These are phyloP conservation scores for Tetracladium setigerum DNA, from an alignment of 495 filamentous ascomycete species.

Conservation along the genomic window DNA sequence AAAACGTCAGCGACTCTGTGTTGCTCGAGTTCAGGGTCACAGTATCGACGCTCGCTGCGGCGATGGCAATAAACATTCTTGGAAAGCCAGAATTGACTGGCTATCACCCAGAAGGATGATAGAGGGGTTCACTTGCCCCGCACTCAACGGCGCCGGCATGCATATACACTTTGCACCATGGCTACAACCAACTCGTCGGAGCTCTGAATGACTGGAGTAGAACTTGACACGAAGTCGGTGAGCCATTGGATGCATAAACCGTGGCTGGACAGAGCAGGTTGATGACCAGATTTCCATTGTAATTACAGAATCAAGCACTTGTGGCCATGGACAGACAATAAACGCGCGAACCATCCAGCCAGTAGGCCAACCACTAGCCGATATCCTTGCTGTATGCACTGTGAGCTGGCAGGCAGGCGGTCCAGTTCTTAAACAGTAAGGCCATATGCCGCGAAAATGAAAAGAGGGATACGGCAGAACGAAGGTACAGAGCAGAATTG, in stretches of 20 bases:
- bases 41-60: slow-evolving; percentile 5
- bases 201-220: slow-evolving; percentile 38
- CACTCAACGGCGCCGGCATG: slow-evolving; percentile 18
- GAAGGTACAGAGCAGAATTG: no score
- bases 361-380: slow-evolving; percentile 37
- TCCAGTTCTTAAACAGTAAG: slow-evolving; percentile 55
- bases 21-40: slow-evolving; percentile 9
- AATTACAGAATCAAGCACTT: slow-evolving; percentile 9
- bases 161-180: slow-evolving; percentile 1
- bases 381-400: slow-evolving; percentile 53
- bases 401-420: slow-evolving; percentile 77
- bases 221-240: slow-evolving; percentile 51
- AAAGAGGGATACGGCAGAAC: slow-evolving; percentile 29
- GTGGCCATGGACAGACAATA: slow-evolving; percentile 7
- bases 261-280: slow-evolving; percentile 17
- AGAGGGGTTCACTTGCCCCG: slow-evolving; percentile 20
- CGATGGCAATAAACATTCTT: slow-evolving; percentile 6
- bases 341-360: slow-evolving; percentile 35
- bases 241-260: slow-evolving; percentile 44
- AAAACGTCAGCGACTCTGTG: slow-evolving; percentile 14
- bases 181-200: slow-evolving; percentile 12
- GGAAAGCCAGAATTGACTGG: slow-evolving; percentile 1
- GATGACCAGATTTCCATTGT: slow-evolving; percentile 8
- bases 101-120: slow-evolving; percentile 8
- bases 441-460: slow-evolving; percentile 43